Base-by-base conservation (phyloP, 2,329 filamentous ascomycete species). In the Diaporthe vexans region DNA sequence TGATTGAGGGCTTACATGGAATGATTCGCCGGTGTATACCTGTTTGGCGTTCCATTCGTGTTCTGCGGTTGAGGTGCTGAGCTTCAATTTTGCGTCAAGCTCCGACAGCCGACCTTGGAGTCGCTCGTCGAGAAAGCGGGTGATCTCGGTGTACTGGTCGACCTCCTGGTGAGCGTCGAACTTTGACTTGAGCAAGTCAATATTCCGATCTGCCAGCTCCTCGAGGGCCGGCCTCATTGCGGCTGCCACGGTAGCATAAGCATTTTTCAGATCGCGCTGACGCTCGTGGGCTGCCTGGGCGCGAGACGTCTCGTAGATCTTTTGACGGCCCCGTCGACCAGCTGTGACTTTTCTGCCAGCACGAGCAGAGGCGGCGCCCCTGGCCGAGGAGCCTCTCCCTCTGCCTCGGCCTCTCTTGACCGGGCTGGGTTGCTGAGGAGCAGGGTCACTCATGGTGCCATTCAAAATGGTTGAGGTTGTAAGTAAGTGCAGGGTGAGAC, bases 241-340 rank as follows among this genome's bases (percentile, higher is more conserved):
- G 77, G 90, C 88, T 74, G 90, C 88, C 69, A 94, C 88, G 74
- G 88, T 85, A n/a, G 90, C 87, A 81, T 90, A 94, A 33, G 87
- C 86, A 73, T 90, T 90, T 81, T 92, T 92, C 78, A 94, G 85
- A 78, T 93, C 89, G 77, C 92, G 87, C 80, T 92, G 90, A 72
- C 93, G 91, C 80, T 91, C 89, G 77, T 90, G 89, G 73, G 87
- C 86, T 68, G 89, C 89, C 80, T 91, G 90, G 71, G 88, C 86
- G 76, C 85, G 87, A 76, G 85, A 83, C 76, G 89, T 86, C 75
- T 86, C 83, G 78, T 90, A 91, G 78, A 86, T 86, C 83, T 91
- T 91, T 81, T 88, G 86, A 73, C 88, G 87, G 75, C 94, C 75
- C 65, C 75, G 73, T 43, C 75, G 75, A n/a, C 73, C 73, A 35